Evolutionary conservation across 202 grass and related monocot species (phyloP).

Genomic region (Setaria viridis): DNA sequence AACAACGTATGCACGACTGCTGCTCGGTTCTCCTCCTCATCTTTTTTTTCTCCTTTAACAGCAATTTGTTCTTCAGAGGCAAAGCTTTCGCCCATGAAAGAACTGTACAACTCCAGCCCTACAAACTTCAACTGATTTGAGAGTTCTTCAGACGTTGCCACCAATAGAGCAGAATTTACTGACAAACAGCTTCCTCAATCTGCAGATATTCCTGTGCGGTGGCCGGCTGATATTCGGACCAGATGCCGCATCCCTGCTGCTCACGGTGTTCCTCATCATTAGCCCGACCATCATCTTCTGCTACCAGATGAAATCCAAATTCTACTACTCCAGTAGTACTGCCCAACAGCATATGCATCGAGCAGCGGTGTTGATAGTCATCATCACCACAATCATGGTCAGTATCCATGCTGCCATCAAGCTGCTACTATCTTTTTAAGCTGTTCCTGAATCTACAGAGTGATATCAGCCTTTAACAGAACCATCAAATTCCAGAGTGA

Average conservation of each 20-base stretch:
- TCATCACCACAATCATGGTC: conserved; percentile 40
- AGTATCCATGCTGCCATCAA: conserved; percentile 1
- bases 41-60: background rate
- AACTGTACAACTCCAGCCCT: background rate
- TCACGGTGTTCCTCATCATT: conserved; percentile 53
- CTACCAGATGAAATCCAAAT: conserved; percentile 49
- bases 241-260: conserved; percentile 59
- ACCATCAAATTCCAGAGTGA: background rate
- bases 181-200: background rate
- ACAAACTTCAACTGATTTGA: background rate
- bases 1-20: conserved; percentile 54
- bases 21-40: background rate
- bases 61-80: background rate
- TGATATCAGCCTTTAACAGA: background rate
- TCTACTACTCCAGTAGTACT: conserved; percentile 1
- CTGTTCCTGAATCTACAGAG: too few species aligned
- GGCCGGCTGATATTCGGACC: conserved; percentile 69
- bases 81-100: background rate
- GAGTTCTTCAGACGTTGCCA: background rate
- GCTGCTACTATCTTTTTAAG: background rate
- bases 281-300: conserved; percentile 55
- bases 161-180: background rate
- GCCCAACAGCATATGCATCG: conserved; percentile 25
- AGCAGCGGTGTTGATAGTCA: conserved; percentile 34
- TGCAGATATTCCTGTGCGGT: conserved; percentile 67